Evolutionary conservation across 73 alveolate species (phyloP).

Genomic region (Vitrella brassicaformis): DNA sequence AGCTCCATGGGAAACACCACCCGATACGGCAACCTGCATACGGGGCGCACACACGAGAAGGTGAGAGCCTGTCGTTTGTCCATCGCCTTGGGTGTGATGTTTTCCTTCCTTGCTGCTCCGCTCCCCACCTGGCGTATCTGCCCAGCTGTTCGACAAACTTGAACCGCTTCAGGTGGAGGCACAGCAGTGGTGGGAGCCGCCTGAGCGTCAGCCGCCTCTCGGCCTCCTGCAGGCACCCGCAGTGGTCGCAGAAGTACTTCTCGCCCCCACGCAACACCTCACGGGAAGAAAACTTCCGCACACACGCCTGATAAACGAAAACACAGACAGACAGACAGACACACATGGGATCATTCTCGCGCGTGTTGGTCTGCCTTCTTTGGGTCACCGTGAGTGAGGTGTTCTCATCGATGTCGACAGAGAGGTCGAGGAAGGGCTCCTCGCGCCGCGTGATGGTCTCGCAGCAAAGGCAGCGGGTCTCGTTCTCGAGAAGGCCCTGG

Average conservation of each 20-base stretch:
- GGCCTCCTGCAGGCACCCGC: constrained; percentile 53
- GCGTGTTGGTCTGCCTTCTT: no score
- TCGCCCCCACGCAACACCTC: constrained; percentile 54
- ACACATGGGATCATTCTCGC: no score
- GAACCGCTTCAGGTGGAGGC: constrained; percentile 66
- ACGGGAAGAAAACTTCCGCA: constrained; percentile 44
- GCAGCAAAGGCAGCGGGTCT: constrained; percentile 47
- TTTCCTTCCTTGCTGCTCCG: no score
- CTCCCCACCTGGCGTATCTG: no score
- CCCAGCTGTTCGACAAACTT: constrained; percentile 37
- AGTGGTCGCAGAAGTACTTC: constrained; percentile 60
- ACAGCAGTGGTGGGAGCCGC: constrained; percentile 51
- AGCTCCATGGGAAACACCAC: constrained; percentile 40
- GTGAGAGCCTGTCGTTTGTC: no score
- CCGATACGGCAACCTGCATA: constrained; percentile 14
- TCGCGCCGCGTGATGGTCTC: constrained; percentile 34
- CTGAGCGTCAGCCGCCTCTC: constrained; percentile 49
- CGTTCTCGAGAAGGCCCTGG: constrained; percentile 49
- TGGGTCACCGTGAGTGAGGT: constrained; percentile 37
- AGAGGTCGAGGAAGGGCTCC: constrained; percentile 54
- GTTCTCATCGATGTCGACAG: constrained; percentile 57
- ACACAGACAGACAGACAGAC: no score
- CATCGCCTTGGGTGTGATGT: no score
- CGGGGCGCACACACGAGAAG: no score
- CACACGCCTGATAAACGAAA: no score